Percentiles rank a stretch among this genome's conserved stretches.
Conservation (phyloP, 257 asterid species). For the Gentiana straminea region DNA sequence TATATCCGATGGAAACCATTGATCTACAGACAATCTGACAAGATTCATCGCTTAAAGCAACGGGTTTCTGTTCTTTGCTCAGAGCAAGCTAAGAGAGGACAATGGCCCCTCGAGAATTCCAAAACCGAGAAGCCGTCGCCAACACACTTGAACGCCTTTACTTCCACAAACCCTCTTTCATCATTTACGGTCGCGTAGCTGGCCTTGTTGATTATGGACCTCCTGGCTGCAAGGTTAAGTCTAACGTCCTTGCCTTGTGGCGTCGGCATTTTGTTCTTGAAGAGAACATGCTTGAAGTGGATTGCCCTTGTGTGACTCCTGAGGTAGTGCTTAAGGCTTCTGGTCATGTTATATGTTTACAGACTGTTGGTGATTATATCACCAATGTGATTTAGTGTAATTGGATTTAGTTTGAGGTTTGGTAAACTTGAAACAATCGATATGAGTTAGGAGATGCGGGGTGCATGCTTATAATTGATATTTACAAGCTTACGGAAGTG, state of each 20-base stretch:
- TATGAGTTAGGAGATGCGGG: too few relatives aligned
- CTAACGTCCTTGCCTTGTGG: slow-evolving; percentile 58
- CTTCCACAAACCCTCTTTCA: slow-evolving; percentile 51
- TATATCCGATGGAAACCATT: too few relatives aligned
- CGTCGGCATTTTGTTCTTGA: slow-evolving; percentile 40
- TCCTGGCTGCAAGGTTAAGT: slow-evolving; percentile 46
- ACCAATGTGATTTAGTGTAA: too few relatives aligned
- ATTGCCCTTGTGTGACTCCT: slow-evolving; percentile 27
- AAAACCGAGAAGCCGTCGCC: slow-evolving; percentile 31
- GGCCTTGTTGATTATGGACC: slow-evolving; percentile 10
- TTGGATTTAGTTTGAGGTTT: too few relatives aligned
- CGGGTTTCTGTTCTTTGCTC: too few relatives aligned
- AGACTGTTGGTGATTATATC: background rate
- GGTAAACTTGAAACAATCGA: too few relatives aligned
- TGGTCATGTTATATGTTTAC: slow-evolving; percentile 28
- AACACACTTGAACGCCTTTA: slow-evolving; percentile 49
- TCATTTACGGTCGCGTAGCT: slow-evolving; percentile 33
- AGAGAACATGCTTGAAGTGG: slow-evolving; percentile 28
- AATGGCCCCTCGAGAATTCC: slow-evolving; percentile 26
- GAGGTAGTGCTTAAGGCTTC: slow-evolving; percentile 24
- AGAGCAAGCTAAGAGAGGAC: too few relatives aligned
- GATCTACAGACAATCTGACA: too few relatives aligned
- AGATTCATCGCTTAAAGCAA: too few relatives aligned
- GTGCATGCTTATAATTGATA: too few relatives aligned
- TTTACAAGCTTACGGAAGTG: too few relatives aligned